phyloP scores from a whole-genome alignment of 2,329 filamentous ascomycete species.

The Dothistroma pini region DNA sequence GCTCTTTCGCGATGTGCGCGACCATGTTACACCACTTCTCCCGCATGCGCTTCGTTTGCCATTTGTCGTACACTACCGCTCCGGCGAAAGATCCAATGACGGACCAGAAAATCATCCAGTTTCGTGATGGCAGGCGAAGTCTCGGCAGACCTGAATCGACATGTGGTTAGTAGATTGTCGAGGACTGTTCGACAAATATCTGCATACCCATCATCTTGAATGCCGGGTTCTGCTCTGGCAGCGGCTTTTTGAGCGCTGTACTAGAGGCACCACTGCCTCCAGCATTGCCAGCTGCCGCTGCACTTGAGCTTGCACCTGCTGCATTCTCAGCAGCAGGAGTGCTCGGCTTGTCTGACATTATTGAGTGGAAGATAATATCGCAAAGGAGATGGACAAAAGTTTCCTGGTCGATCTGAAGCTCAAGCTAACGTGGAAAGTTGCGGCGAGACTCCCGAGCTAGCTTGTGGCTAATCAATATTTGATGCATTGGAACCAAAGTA shows the following conservation, averaged over 20 bases:
- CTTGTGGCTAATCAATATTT: background rate
- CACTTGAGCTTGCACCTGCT: conserved; percentile 12
- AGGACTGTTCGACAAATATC: background rate
- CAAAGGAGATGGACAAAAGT: background rate
- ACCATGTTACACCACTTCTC: conserved; percentile 84
- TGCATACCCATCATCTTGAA: conserved; percentile 64
- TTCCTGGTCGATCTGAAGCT: background rate
- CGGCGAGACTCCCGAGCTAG: too few species aligned
- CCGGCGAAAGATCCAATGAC: conserved; percentile 73
- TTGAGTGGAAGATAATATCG: background rate
- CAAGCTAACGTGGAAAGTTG: background rate
- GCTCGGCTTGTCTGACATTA: conserved; percentile 23
- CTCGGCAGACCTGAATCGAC: conserved; percentile 66
- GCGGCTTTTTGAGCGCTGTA: conserved; percentile 11
- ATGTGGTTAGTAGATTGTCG: conserved; percentile 13
- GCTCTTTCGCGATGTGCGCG: conserved; percentile 75
- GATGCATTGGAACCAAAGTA: background rate
- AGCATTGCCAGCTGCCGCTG: conserved; percentile 5
- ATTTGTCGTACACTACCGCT: conserved; percentile 85
- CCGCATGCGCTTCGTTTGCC: conserved; percentile 80
- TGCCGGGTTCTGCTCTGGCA: conserved; percentile 61
- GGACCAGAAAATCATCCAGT: conserved; percentile 94
- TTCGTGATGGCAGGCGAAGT: conserved; percentile 85
- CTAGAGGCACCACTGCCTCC: conserved; percentile 4
- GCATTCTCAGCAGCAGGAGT: conserved; percentile 20